Conservation (phyloP, 2,329 filamentous ascomycete genomes). For the Fusarium verrucosum region DNA sequence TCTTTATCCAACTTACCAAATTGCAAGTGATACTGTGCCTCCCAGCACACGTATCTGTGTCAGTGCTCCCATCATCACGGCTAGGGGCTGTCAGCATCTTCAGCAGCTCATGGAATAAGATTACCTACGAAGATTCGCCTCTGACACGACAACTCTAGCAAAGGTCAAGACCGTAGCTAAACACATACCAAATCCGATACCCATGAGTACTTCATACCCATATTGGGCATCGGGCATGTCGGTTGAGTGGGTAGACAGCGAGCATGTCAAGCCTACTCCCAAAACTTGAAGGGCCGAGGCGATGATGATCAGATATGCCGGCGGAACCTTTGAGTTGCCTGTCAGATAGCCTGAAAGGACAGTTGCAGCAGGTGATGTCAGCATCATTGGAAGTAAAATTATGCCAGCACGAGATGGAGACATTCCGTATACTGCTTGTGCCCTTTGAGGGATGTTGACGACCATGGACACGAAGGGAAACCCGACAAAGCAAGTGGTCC, state of each 20-base stretch:
- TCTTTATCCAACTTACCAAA: neutral
- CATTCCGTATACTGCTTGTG: constrained; percentile 4
- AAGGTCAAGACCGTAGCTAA: neutral
- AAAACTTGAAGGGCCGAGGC: neutral
- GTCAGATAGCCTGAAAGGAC: neutral
- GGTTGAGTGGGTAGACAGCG: neutral
- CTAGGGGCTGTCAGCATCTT: neutral
- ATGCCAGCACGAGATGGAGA: neutral
- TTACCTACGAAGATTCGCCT: neutral
- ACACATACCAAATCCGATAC: neutral
- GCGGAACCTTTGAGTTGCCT: neutral
- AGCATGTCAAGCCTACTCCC: neutral
- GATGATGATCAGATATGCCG: neutral
- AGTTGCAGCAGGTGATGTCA: neutral
- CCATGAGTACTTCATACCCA: constrained; percentile 7
- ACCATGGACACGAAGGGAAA: constrained; percentile 15
- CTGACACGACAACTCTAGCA: neutral
- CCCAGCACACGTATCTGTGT: constrained; percentile 2
- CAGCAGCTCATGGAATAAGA: fast-evolving
- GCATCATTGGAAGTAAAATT: constrained; percentile 7
- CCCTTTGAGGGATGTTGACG: constrained; percentile 1
- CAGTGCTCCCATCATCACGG: constrained; percentile 10
- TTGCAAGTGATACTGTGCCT: constrained; percentile 5
- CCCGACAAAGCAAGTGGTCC: neutral
- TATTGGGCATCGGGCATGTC: neutral